Conservation (phyloP, 2,329 filamentous ascomycete species). For the Sporothrix sp. region DNA sequence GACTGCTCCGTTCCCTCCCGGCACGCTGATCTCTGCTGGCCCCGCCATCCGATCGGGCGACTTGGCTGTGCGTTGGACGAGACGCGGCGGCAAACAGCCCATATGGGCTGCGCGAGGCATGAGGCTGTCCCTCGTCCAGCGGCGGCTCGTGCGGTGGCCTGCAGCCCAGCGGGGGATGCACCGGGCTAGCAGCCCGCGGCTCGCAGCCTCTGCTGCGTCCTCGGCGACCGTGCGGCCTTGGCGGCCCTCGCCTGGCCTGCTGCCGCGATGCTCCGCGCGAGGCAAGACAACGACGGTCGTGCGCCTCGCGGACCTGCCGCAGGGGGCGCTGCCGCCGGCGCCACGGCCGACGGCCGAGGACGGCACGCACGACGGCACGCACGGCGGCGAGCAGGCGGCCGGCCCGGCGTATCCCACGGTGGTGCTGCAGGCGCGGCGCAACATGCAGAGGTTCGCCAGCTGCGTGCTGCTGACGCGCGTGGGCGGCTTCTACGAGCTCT, state of each 20-base stretch:
- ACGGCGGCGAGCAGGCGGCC: background rate
- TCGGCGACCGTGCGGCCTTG: background rate
- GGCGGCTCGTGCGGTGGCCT: background rate
- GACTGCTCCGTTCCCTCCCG: background rate
- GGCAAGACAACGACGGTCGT: conserved; percentile 45
- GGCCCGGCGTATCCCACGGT: conserved; percentile 68
- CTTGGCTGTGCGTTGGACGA: background rate
- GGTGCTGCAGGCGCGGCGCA: conserved; percentile 72
- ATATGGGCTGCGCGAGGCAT: conserved; percentile 1
- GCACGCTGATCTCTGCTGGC: conserved; percentile 1
- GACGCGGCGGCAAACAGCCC: background rate
- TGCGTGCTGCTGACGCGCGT: conserved; percentile 88
- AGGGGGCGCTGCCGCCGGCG: conserved; percentile 40
- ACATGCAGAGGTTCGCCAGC: conserved; percentile 83
- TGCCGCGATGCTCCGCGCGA: conserved; percentile 24
- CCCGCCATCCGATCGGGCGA: background rate
- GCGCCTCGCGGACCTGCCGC: conserved; percentile 47
- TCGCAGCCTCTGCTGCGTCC: background rate
- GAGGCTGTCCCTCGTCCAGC: background rate
- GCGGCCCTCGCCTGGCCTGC: background rate
- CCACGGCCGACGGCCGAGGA: background rate
- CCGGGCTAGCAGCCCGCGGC: no score
- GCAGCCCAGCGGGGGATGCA: background rate
- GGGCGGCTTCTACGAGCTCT: conserved; percentile 94
- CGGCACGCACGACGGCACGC: background rate